These are phyloP conservation scores for Hyphopichia homilentoma DNA, from an alignment of 805 yeast species.

Conservation along the genomic window DNA sequence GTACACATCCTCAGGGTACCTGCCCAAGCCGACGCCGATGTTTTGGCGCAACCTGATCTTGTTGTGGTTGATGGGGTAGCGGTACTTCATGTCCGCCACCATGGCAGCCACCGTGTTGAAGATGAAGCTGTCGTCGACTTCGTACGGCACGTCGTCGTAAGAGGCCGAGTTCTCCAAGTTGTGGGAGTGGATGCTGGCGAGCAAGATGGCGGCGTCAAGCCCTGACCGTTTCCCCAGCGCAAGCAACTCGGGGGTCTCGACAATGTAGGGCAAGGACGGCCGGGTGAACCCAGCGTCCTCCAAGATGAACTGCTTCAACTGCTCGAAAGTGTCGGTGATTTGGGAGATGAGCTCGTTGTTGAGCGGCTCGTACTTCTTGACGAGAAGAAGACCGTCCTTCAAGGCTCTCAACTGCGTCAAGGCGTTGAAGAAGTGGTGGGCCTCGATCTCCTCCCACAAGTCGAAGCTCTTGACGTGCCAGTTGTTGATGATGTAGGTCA, in stretches of 20 bases:
- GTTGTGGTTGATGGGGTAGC: slow-evolving; percentile 74
- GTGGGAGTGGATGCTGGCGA: slow-evolving; percentile 50
- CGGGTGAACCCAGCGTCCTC: slow-evolving; percentile 39
- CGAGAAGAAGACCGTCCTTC: slow-evolving; percentile 47
- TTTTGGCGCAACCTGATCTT: slow-evolving; percentile 28
- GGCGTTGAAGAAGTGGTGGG: slow-evolving; percentile 76
- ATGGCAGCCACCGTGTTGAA: slow-evolving; percentile 62
- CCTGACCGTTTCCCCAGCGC: slow-evolving; percentile 54
- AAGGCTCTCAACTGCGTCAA: slow-evolving; percentile 71
- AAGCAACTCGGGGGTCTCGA: slow-evolving; percentile 61
- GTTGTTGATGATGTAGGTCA: slow-evolving; percentile 53
- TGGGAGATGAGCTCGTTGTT: slow-evolving; percentile 21
- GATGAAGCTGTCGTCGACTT: slow-evolving; percentile 53
- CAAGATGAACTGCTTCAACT: slow-evolving; percentile 36
- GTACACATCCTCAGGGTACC: slow-evolving; percentile 91
- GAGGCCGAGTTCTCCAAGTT: slow-evolving; percentile 32
- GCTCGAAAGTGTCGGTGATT: slow-evolving; percentile 26
- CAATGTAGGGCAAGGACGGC: slow-evolving; percentile 45
- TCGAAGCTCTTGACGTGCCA: slow-evolving; percentile 78
- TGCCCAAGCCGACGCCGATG: slow-evolving; percentile 70
- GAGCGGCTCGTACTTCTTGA: slow-evolving; percentile 21
- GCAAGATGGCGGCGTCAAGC: slow-evolving; percentile 70
- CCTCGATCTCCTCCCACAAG: slow-evolving; percentile 85
- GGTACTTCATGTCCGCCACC: slow-evolving; percentile 61
- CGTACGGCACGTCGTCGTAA: slow-evolving; percentile 52